Evolutionary conservation across 352 stramenopile genomes (phyloP).

Genomic region (Halophytophthora batemanensis): DNA sequence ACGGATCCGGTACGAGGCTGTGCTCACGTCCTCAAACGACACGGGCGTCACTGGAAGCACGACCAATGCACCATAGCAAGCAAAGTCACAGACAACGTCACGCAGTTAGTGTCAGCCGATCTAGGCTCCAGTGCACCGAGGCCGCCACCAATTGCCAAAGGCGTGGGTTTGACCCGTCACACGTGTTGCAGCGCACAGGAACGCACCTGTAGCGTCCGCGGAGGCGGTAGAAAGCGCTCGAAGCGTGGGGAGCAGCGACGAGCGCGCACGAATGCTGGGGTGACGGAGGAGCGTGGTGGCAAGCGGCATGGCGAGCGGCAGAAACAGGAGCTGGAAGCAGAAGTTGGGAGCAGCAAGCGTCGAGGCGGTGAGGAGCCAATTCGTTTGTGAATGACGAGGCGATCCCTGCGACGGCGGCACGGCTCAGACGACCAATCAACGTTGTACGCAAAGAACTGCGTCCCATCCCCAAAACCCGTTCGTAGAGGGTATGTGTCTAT

Average conservation of each 20-base stretch:
- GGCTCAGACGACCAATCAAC: too few relatives aligned
- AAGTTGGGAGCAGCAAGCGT: too few relatives aligned
- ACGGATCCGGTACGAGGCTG: slow-evolving; percentile 92
- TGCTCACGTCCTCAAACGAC: slow-evolving; percentile 93
- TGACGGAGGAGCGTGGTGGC: slow-evolving; percentile 22
- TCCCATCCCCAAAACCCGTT: too few relatives aligned
- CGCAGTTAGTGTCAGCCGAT: too few relatives aligned
- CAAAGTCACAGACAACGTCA: too few relatives aligned
- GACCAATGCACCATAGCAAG: slow-evolving; percentile 7
- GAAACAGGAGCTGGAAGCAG: slow-evolving; percentile 16
- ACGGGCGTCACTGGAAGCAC: slow-evolving; percentile 44
- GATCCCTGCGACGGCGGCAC: too few relatives aligned
- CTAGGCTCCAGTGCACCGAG: too few relatives aligned
- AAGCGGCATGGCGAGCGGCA: slow-evolving; percentile 23
- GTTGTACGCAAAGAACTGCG: too few relatives aligned
- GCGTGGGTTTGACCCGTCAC: too few relatives aligned
- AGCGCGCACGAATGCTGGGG: background rate
- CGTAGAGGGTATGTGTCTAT: too few relatives aligned
- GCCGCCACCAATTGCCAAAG: background rate
- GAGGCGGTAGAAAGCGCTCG: slow-evolving; percentile 19
- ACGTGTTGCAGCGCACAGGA: background rate
- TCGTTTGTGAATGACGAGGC: too few relatives aligned
- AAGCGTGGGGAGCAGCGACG: slow-evolving; percentile 9
- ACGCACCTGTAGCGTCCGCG: slow-evolving; percentile 12
- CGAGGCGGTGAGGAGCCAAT: too few relatives aligned